A percentile compares a stretch with the other conserved stretches of the same genome.
phyloP scores from a whole-genome alignment of 2,329 filamentous ascomycete genomes.

The Fusarium temperatum region DNA sequence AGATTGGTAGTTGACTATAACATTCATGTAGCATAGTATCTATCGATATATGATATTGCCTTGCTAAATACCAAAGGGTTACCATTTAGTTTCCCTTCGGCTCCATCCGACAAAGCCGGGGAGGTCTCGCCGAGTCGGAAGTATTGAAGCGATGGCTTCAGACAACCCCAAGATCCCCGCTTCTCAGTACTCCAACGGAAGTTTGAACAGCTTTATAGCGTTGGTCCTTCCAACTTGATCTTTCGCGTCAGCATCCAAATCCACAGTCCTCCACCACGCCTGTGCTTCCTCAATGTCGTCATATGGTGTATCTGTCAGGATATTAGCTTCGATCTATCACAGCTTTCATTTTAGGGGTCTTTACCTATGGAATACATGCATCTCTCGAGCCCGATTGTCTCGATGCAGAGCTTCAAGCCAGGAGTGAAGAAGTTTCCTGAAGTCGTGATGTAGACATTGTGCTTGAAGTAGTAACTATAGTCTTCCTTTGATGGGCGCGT shows the following conservation, averaged over 20 bases:
- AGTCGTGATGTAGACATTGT: slow-evolving; percentile 15
- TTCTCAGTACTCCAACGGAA: neutral
- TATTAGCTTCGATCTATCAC: neutral
- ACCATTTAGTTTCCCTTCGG: neutral
- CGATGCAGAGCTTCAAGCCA: neutral
- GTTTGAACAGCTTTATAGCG: slow-evolving; percentile 9
- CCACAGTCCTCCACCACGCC: slow-evolving; percentile 8
- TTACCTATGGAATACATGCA: slow-evolving; percentile 18
- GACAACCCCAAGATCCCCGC: neutral
- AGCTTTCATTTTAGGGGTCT: rapidly evolving
- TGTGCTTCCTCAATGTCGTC: slow-evolving; percentile 9
- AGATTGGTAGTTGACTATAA: too few relatives aligned
- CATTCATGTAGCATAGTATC: neutral
- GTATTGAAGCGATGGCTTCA: neutral
- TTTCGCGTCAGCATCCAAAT: neutral
- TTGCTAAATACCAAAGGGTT: neutral
- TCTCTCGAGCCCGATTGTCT: neutral
- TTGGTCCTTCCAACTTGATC: neutral
- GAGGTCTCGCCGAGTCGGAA: neutral
- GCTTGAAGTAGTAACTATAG: neutral
- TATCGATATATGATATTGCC: neutral
- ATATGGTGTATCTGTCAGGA: neutral
- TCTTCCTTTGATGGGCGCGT: slow-evolving; percentile 7
- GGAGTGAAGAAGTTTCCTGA: slow-evolving; percentile 15
- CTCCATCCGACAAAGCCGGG: neutral